Evolutionary conservation across 1,139 yeast species (phyloP).

Genomic region (Sugiyamaella novakii): DNA sequence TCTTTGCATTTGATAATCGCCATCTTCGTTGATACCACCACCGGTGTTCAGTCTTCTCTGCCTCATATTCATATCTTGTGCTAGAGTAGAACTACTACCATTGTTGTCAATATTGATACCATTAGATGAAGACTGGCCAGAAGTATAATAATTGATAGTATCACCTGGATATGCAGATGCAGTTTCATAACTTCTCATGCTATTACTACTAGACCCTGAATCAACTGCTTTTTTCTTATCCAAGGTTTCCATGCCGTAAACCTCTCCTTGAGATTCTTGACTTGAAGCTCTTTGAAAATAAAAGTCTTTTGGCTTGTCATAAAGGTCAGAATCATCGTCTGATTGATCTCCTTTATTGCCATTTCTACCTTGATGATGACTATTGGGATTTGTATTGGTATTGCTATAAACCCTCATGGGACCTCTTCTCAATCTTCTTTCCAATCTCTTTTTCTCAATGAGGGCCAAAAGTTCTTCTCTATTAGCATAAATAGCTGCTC

Average conservation of each 20-base stretch:
- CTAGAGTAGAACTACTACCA: neutral
- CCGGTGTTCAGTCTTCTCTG: conserved; percentile 10
- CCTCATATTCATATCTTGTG: conserved; percentile 7
- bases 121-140: conserved; percentile 28
- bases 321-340: conserved; percentile 24
- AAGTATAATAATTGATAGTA: conserved; percentile 26
- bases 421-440: conserved; percentile 26
- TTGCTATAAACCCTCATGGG: conserved; percentile 6
- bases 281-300: conserved; percentile 1
- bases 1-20: conserved; percentile 18
- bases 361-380: neutral
- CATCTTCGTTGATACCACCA: conserved; percentile 4
- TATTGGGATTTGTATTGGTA: neutral
- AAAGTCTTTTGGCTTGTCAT: conserved; percentile 20
- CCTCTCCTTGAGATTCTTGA: conserved; percentile 4
- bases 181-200: conserved; percentile 10
- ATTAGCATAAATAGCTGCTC: conserved; percentile 33
- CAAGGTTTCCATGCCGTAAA: conserved; percentile 16
- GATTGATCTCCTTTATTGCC: conserved; percentile 4
- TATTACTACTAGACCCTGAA: conserved; percentile 3
- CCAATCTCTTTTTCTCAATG: conserved; percentile 29
- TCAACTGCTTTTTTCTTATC: conserved; percentile 1
- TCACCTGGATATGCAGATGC: conserved; percentile 14
- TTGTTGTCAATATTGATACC: conserved; percentile 6
- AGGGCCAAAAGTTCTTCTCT: conserved; percentile 32